Evolutionary conservation across 83 land plant species (phyloP), one percentile per base, ranked within the genome.

Genomic region (Picea abies): DNA sequence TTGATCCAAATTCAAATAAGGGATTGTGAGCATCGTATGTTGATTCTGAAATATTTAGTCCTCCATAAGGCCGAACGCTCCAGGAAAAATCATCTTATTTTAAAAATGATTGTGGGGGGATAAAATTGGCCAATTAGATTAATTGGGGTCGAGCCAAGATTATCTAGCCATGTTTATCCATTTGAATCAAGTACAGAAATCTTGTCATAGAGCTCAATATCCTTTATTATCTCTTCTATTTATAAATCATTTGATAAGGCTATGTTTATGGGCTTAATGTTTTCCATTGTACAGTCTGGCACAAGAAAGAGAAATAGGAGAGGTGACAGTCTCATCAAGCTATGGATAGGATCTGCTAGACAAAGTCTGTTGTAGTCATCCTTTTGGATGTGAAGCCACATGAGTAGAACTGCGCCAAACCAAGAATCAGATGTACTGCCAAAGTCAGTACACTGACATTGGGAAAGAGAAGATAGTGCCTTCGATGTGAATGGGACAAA

Each of bases 381-480:
- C 26, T 56, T 77, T 39, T 63, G 58, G 26, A 86, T 32, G 39
- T 83, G 85, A 4, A 86, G 81, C 63, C 62, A 49, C 22, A 41
- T 86, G 16, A 86, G 81, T 10, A 86, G 81, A 52, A 49, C 10
- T 26, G 87, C 82, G 20, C 87, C 87, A 14, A 47, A 23, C 87
- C 87, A 86, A 11, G 87, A 76, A 39, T 67, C 85, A 26, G 80
- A 79, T 16, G 87, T 86, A 23, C 16, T 73, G 12, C 87, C 87
- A 58, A 86, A 78, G 81, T 86, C 79, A 64, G 78, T 35, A 83
- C 52, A 86, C 86, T 26, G 87, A 86, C 87, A 86, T 86, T 1
- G 79, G 78, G 62, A 86, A 86, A 25, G 87, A 85, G 68, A 86
- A 86, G 26, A 86, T 69, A 32, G 87, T 86, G n/a, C 87, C 85